These are phyloP conservation scores for Daldinia concentrica DNA, from an alignment of 495 filamentous ascomycete species.

Conservation along the genomic window DNA sequence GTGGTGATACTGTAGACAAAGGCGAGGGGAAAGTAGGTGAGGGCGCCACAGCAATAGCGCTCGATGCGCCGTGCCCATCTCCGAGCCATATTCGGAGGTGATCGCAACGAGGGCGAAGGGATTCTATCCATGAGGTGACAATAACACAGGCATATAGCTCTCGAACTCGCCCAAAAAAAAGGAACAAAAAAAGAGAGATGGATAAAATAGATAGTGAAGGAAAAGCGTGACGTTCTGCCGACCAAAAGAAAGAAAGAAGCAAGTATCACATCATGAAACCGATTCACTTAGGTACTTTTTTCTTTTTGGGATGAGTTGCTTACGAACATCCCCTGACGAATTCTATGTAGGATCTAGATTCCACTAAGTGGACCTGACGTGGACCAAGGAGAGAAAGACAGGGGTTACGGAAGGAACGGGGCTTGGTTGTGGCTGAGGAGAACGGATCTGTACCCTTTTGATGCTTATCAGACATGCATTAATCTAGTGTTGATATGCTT, in stretches of 20 bases:
- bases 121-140: constrained; percentile 41
- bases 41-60: constrained; percentile 79
- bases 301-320: constrained; percentile 5
- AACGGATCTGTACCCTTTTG: too few species aligned
- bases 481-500: neutral
- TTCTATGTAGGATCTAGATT: neutral
- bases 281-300: constrained; percentile 7
- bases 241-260: constrained; percentile 15
- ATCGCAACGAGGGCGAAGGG: constrained; percentile 40
- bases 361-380: neutral
- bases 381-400: neutral
- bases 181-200: neutral
- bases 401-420: neutral
- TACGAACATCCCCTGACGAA: constrained; percentile 3
- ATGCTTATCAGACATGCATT: neutral
- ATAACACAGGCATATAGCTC: constrained; percentile 5
- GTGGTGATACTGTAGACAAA: constrained; percentile 90
- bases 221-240: constrained; percentile 14
- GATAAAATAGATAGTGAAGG: constrained; percentile 3
- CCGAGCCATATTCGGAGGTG: constrained; percentile 51
- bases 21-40: constrained; percentile 85
- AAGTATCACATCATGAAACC: constrained; percentile 41
- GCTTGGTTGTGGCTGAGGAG: constrained; percentile 7
- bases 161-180: neutral
- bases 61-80: constrained; percentile 80